phyloP scores from a whole-genome alignment of 164 flowering plant genomes.

The Stephania cephalantha region DNA sequence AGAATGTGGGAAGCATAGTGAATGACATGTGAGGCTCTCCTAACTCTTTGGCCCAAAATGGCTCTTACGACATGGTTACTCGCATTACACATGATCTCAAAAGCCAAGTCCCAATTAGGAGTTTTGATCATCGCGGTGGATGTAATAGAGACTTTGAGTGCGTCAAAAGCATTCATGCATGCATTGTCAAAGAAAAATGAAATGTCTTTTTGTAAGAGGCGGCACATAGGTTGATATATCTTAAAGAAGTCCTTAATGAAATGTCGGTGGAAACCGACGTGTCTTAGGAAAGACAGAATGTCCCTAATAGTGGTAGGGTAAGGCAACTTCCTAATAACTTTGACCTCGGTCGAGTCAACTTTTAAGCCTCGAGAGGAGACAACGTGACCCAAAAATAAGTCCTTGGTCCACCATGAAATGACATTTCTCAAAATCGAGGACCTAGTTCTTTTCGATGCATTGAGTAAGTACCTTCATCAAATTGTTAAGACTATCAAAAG shows the following conservation, averaged over 20 bases:
- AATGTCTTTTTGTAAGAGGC: neutral
- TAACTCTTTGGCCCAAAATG: no score
- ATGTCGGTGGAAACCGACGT: neutral
- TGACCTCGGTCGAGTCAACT: neutral
- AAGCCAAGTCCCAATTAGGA: constrained; percentile 5
- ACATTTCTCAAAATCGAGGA: neutral
- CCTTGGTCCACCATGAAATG: constrained; percentile 6
- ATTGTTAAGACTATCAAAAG: neutral
- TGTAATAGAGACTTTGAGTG: neutral
- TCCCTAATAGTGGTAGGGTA: neutral
- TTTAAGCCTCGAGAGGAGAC: neutral
- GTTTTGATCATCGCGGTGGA: constrained; percentile 2
- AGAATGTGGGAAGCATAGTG: no score
- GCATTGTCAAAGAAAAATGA: neutral
- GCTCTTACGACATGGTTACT: neutral
- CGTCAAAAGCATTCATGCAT: no score
- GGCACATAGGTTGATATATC: neutral
- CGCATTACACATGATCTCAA: constrained; percentile 6
- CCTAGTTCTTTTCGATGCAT: neutral
- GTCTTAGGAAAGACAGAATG: neutral
- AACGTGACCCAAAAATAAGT: neutral
- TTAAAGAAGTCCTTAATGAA: neutral
- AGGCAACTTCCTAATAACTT: neutral
- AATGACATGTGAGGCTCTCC: no score
- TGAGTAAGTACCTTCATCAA: neutral